Evolutionary conservation across 345 rosid species (phyloP).

Genomic region (Dimocarpus longan): DNA sequence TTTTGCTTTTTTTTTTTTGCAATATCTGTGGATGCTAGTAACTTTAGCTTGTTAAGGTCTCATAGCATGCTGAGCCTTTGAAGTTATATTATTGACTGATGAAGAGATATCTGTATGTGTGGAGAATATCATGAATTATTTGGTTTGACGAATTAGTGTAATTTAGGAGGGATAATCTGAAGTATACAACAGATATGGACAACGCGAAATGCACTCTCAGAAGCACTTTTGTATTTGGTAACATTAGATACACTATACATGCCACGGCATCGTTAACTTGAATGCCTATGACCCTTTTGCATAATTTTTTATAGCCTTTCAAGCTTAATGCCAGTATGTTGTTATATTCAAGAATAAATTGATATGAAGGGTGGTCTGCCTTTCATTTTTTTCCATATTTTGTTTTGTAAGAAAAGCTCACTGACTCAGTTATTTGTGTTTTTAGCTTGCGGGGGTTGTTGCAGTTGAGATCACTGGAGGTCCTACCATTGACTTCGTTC

Average conservation of each 20-base stretch:
- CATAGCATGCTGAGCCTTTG: not conserved
- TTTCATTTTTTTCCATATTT: not conserved
- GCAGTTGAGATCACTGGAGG: constrained; percentile 98
- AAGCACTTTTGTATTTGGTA: not conserved
- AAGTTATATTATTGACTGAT: not conserved
- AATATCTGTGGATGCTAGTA: not conserved
- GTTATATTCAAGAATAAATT: not conserved
- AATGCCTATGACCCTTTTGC: not conserved
- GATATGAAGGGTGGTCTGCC: not conserved
- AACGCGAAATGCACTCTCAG: not conserved
- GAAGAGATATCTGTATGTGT: not conserved
- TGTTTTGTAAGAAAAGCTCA: not conserved
- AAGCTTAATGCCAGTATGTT: not conserved
- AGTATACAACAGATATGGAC: not conserved
- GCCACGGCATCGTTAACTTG: not conserved
- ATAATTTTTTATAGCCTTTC: not conserved
- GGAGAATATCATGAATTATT: not conserved
- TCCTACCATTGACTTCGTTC: constrained; percentile 76
- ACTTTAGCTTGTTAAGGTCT: not conserved
- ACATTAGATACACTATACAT: not conserved
- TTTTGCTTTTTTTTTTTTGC: not conserved
- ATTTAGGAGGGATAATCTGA: not conserved
- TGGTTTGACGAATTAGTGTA: not conserved
- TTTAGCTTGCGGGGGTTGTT: constrained; percentile 94
- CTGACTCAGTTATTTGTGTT: constrained; percentile 7